A percentile compares a stretch with the other conserved stretches of the same genome.
These are phyloP conservation scores for Colletotrichum truncatum DNA, from an alignment of 2,329 filamentous ascomycete genomes.

Conservation along the genomic window DNA sequence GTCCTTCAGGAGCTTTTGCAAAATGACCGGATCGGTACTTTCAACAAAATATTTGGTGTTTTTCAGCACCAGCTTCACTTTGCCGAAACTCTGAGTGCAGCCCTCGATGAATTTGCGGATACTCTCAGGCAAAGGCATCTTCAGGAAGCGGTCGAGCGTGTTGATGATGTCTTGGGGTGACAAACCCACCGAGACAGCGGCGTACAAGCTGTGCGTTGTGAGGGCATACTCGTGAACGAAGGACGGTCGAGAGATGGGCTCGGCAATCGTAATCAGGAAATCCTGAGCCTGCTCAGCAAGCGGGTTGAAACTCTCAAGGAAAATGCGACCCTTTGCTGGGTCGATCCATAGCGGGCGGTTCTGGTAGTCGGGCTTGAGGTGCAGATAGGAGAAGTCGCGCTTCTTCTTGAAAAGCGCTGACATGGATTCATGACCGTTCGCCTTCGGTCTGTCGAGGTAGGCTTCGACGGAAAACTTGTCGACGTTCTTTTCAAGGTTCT, in stretches of 20 bases:
- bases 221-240: constrained; percentile 95
- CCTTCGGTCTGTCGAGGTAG: constrained; percentile 44
- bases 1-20: constrained; percentile 89
- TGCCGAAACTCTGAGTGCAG: constrained; percentile 91
- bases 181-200: constrained; percentile 93
- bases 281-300: constrained; percentile 88
- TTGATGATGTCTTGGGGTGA: constrained; percentile 90
- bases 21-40: constrained; percentile 85
- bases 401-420: constrained; percentile 45
- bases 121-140: constrained; percentile 84
- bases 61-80: constrained; percentile 93
- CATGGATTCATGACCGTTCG: constrained; percentile 22
- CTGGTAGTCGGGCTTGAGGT: constrained; percentile 87
- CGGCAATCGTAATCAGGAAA: constrained; percentile 94
- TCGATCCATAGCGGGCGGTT: constrained; percentile 96
- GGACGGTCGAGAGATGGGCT: constrained; percentile 88
- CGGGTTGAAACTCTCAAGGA: constrained; percentile 93
- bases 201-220: constrained; percentile 92
- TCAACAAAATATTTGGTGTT: constrained; percentile 96
- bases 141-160: constrained; percentile 87
- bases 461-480: constrained; percentile 66
- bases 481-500: constrained; percentile 66
- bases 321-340: constrained; percentile 84
- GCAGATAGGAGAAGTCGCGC: constrained; percentile 82
- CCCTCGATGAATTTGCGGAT: constrained; percentile 81